Conservation (phyloP, 148 eudicot species). For the Bassia scoparia region DNA sequence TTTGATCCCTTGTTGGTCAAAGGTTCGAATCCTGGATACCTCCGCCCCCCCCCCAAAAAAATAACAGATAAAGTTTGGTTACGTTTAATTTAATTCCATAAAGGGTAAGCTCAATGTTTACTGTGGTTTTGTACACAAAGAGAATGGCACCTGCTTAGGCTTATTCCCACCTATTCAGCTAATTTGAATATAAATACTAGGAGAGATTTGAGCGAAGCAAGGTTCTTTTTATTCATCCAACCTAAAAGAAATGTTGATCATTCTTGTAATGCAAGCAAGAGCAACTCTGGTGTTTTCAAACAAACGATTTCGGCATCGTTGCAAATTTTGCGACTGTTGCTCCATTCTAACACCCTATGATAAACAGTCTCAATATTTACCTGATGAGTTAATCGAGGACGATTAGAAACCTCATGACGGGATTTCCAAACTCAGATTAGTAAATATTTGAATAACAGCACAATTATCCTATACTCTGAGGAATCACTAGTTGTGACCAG, state of each 20-base stretch:
- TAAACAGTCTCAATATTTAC: constrained; percentile 82
- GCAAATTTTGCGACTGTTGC: constrained; percentile 90
- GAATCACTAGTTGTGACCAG: not conserved
- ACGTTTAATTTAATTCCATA: no score
- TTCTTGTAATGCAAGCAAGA: constrained; percentile 69
- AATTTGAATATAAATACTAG: no score
- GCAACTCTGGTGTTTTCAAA: constrained; percentile 82
- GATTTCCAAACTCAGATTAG: not conserved
- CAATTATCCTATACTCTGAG: not conserved
- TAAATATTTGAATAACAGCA: not conserved
- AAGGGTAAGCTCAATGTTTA: no score
- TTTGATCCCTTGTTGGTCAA: no score
- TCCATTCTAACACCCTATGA: constrained; percentile 90
- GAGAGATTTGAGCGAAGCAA: no score
- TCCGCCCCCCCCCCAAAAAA: no score
- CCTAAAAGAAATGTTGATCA: constrained; percentile 27
- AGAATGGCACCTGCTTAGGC: no score
- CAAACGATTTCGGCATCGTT: constrained; percentile 76
- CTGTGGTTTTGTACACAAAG: no score
- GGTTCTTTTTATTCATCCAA: no score
- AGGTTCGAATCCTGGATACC: no score
- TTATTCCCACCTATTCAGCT: no score
- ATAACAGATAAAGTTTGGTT: no score
- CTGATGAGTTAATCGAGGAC: constrained; percentile 35
- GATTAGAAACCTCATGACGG: not conserved